A percentile compares a stretch with the other conserved stretches of the same genome.
These are phyloP conservation scores for Pythium sp. DNA, from an alignment of 352 stramenopile species.

Conservation along the genomic window DNA sequence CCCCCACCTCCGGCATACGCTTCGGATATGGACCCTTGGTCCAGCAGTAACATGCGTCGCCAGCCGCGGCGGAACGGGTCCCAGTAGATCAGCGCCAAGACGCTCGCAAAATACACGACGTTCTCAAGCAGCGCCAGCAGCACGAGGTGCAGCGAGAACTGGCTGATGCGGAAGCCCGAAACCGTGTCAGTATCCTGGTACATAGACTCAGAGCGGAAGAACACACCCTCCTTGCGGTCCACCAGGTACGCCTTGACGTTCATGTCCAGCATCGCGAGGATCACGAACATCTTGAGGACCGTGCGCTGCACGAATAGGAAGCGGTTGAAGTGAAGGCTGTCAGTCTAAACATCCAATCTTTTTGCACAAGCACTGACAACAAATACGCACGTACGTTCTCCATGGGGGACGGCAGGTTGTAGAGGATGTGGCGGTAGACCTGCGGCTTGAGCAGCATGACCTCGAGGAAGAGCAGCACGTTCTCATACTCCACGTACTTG, in stretches of 20 bases:
- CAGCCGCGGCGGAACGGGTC: slow-evolving; percentile 57
- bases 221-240: slow-evolving; percentile 58
- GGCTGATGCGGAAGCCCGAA: slow-evolving; percentile 59
- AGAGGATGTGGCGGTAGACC: slow-evolving; percentile 84
- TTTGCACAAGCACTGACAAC: too few relatives aligned
- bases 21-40: background rate
- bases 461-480: slow-evolving; percentile 82
- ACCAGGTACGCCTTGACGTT: slow-evolving; percentile 85
- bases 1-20: background rate
- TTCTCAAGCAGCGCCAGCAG: slow-evolving; percentile 74
- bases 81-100: slow-evolving; percentile 46
- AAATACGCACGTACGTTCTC: slow-evolving; percentile 16
- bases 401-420: slow-evolving; percentile 62
- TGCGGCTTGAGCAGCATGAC: slow-evolving; percentile 82
- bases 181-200: slow-evolving; percentile 39
- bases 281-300: slow-evolving; percentile 72
- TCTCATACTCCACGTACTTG: slow-evolving; percentile 89
- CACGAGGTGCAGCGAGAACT: slow-evolving; percentile 80
- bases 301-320: slow-evolving; percentile 26
- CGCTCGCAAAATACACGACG: slow-evolving; percentile 47
- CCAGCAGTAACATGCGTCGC: slow-evolving; percentile 23
- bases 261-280: slow-evolving; percentile 84
- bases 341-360: too few relatives aligned
- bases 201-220: slow-evolving; percentile 56
- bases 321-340: background rate